Conservation (phyloP, 352 stramenopile species). For the Globisporangium iwayamae region DNA sequence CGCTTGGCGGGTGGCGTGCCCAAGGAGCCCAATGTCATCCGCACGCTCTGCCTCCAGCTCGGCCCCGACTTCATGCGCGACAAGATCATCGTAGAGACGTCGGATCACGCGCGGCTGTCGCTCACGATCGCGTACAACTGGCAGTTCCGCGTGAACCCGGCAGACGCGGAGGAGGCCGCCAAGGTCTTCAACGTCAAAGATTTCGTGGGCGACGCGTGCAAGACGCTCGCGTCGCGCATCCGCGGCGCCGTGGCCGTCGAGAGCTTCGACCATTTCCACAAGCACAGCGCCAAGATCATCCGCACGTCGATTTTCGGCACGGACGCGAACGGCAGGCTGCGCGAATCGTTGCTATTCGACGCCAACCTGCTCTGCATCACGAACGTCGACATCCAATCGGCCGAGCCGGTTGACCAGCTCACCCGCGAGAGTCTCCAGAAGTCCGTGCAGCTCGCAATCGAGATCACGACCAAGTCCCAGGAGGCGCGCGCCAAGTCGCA, state of each 20-base stretch:
- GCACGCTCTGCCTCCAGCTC: constrained; percentile 74
- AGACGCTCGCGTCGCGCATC: constrained; percentile 74
- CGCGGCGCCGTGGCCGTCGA: constrained; percentile 69
- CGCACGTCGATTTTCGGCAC: constrained; percentile 73
- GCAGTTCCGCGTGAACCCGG: constrained; percentile 64
- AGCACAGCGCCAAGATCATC: constrained; percentile 81
- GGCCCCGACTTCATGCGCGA: constrained; percentile 84
- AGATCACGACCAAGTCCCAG: constrained; percentile 84
- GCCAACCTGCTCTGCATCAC: constrained; percentile 80
- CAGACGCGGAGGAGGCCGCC: constrained; percentile 46
- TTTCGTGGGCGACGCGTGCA: constrained; percentile 78
- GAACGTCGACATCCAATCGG: constrained; percentile 80
- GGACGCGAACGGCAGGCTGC: constrained; percentile 53
- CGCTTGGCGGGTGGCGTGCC: constrained; percentile 61
- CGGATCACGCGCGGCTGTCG: constrained; percentile 65
- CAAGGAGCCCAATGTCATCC: constrained; percentile 78
- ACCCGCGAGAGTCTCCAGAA: constrained; percentile 78
- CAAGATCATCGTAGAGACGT: constrained; percentile 79
- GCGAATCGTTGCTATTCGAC: constrained; percentile 53
- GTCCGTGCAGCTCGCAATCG: constrained; percentile 78
- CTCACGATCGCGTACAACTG: constrained; percentile 85
- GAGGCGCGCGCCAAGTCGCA: constrained; percentile 74
- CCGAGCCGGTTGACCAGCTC: constrained; percentile 67
- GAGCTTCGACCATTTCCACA: constrained; percentile 82
- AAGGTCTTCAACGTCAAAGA: constrained; percentile 84